Percentiles rank a stretch among this genome's conserved stretches.
phyloP scores from a whole-genome alignment of 441 rosid species.

The Hura crepitans region DNA sequence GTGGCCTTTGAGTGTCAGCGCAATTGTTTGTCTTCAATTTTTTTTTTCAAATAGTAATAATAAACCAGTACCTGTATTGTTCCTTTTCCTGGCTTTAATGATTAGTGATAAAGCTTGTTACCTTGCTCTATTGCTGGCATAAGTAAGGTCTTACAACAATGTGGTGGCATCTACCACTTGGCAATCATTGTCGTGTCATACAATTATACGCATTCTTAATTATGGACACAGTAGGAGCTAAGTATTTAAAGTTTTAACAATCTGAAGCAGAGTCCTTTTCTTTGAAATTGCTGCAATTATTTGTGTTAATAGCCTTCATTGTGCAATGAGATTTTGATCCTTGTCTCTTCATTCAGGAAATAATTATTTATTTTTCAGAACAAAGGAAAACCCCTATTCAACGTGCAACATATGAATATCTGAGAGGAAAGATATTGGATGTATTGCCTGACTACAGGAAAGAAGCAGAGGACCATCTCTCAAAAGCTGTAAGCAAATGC shows the following conservation, averaged over 20 bases:
- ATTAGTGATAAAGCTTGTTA: not conserved
- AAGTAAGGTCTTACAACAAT: not conserved
- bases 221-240: not conserved
- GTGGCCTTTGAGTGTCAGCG: not conserved
- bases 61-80: too few relatives aligned
- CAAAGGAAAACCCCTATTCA: constrained; percentile 45
- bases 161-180: not conserved
- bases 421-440: constrained; percentile 63
- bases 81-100: not conserved
- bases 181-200: constrained; percentile 1
- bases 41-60: too few relatives aligned
- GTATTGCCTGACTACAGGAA: constrained; percentile 63
- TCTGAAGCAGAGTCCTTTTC: not conserved
- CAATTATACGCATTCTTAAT: not conserved
- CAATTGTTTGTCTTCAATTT: too few relatives aligned
- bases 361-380: constrained; percentile 31
- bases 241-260: not conserved
- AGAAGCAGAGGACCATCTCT: constrained; percentile 80
- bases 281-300: not conserved
- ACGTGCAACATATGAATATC: constrained; percentile 52
- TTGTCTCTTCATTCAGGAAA: not conserved
- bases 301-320: not conserved
- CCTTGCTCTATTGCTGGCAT: not conserved
- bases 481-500: constrained; percentile 57
- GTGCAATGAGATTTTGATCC: not conserved